A percentile compares a stretch with the other conserved stretches of the same genome.
Evolutionary conservation across 805 yeast species (phyloP).

Genomic region (Lipomyces lipofer): DNA sequence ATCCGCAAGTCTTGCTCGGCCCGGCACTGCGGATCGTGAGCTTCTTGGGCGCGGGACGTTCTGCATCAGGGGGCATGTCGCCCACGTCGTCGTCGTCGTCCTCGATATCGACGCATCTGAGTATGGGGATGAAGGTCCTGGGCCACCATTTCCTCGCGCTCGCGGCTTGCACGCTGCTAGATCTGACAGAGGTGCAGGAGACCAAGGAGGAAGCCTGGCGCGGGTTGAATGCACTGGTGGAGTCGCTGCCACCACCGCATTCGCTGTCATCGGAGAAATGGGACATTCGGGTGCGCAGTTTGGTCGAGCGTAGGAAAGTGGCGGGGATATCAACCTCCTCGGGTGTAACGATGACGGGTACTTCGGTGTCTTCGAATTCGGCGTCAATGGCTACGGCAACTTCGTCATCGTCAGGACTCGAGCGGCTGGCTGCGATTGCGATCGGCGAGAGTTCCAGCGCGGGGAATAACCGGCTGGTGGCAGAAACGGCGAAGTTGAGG

Average conservation of each 20-base stretch:
- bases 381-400: background rate
- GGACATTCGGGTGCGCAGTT: conserved; percentile 7
- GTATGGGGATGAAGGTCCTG: conserved; percentile 5
- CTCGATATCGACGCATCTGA: background rate
- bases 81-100: conserved; percentile 8
- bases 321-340: background rate
- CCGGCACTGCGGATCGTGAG: conserved; percentile 29
- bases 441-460: conserved; percentile 20
- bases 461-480: conserved; percentile 3
- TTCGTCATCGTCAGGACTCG: conserved; percentile 20
- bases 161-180: conserved; percentile 29
- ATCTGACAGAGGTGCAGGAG: conserved; percentile 27
- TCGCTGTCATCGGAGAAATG: background rate
- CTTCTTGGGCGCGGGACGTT: conserved; percentile 4
- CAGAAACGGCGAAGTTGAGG: conserved; percentile 13
- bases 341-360: too few species aligned
- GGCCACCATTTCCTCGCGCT: conserved; percentile 32
- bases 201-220: conserved; percentile 31
- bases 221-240: conserved; percentile 11
- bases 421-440: conserved; percentile 30
- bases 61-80: conserved; percentile 21
- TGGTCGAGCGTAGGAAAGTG: conserved; percentile 3
- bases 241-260: background rate
- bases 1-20: conserved; percentile 29
- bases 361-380: background rate